These are phyloP conservation scores for Sesbania bispinosa DNA, from an alignment of 306 rosid genomes.

Conservation along the genomic window DNA sequence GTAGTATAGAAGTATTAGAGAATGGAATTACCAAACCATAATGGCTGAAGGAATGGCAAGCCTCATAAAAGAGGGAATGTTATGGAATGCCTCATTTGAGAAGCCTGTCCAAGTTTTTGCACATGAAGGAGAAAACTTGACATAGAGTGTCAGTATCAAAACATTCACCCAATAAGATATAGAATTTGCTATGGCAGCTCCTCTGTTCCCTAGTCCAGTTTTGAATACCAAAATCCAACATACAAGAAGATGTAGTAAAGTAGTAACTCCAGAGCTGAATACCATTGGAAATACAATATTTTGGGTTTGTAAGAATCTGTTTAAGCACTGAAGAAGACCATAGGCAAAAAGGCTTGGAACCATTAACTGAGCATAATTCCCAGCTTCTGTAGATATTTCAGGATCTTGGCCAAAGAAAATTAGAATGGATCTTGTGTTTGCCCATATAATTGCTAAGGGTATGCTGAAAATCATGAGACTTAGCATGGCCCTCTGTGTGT, in stretches of 20 bases:
- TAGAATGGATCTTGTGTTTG: conserved; percentile 47
- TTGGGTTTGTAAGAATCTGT: conserved; percentile 63
- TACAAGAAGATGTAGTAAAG: conserved; percentile 44
- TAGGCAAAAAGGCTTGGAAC: conserved; percentile 60
- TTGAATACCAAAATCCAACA: conserved; percentile 57
- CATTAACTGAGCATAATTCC: conserved; percentile 47
- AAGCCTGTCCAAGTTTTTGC: conserved; percentile 52
- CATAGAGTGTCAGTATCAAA: conserved; percentile 40
- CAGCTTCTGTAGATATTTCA: conserved; percentile 59
- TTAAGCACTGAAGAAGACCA: conserved; percentile 59
- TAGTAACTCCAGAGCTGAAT: conserved; percentile 43
- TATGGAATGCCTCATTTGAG: conserved; percentile 42
- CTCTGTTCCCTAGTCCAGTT: conserved; percentile 42
- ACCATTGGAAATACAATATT: conserved; percentile 65
- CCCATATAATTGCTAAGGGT: conserved; percentile 51
- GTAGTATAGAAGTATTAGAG: neutral
- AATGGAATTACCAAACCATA: conserved; percentile 63
- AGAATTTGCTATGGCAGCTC: conserved; percentile 56
- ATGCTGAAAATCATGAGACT: conserved; percentile 42
- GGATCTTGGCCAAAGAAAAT: conserved; percentile 52
- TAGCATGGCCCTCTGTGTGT: conserved; percentile 62
- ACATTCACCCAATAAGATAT: conserved; percentile 59
- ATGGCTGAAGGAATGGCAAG: conserved; percentile 70
- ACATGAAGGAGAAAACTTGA: conserved; percentile 56
- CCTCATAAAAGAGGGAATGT: conserved; percentile 37